Evolutionary conservation across 306 rosid species (phyloP).

Genomic region (Malus sieversii): DNA sequence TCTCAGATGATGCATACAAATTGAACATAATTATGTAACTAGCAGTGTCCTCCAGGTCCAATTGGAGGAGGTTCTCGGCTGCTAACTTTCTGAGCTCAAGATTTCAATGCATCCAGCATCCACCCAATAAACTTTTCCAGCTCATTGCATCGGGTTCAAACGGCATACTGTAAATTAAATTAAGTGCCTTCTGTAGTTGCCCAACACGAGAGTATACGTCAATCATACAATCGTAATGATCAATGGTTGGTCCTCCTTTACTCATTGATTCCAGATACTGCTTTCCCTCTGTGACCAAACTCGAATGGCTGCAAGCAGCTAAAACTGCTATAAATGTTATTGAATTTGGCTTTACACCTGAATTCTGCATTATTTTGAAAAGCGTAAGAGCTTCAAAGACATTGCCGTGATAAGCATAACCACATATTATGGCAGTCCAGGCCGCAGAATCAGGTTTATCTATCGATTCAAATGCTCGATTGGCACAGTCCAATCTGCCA

Average conservation of each 20-base stretch:
- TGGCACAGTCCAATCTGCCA: slow-evolving; percentile 47
- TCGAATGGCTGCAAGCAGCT: slow-evolving; percentile 55
- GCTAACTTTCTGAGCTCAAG: slow-evolving; percentile 43
- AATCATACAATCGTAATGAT: slow-evolving; percentile 55
- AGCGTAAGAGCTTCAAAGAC: slow-evolving; percentile 42
- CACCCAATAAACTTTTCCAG: slow-evolving; percentile 61
- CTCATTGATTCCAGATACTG: slow-evolving; percentile 45
- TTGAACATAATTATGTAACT: slow-evolving; percentile 49
- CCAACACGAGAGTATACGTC: slow-evolving; percentile 57
- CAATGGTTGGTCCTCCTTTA: slow-evolving; percentile 37
- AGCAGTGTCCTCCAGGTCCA: slow-evolving; percentile 45
- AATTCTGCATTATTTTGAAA: slow-evolving; percentile 34
- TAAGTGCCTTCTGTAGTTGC: slow-evolving; percentile 37
- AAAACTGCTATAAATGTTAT: slow-evolving; percentile 51
- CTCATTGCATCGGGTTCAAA: slow-evolving; percentile 47
- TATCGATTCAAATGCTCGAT: slow-evolving; percentile 37
- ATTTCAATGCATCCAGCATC: slow-evolving; percentile 51
- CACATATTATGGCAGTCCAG: slow-evolving; percentile 56
- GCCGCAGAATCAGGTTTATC: slow-evolving; percentile 50
- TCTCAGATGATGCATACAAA: slow-evolving; percentile 40
- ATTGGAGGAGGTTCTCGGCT: slow-evolving; percentile 32
- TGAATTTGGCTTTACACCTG: slow-evolving; percentile 43
- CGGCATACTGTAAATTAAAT: slow-evolving; percentile 37
- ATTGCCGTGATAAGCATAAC: slow-evolving; percentile 49
- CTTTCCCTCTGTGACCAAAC: slow-evolving; percentile 42